A percentile compares a stretch with the other conserved stretches of the same genome.
Conservation (phyloP, 2,329 filamentous ascomycete species). For the Venturia effusa region DNA sequence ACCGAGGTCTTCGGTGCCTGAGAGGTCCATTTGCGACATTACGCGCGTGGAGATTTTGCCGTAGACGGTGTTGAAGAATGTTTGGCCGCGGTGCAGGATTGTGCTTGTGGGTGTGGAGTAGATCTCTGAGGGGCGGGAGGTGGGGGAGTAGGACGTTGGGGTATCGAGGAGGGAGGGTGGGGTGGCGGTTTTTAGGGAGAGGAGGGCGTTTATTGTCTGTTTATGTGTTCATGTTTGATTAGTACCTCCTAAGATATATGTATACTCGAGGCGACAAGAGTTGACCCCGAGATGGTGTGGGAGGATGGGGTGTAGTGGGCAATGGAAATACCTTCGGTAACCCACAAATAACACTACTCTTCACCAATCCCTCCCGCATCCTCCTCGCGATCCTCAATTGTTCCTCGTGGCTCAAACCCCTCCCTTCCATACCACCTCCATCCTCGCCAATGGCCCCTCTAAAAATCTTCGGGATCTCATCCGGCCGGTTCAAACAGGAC, state of each 20-base stretch:
- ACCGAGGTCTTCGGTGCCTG: constrained; percentile 40
- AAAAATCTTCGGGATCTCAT: constrained; percentile 37
- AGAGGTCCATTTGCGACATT: constrained; percentile 38
- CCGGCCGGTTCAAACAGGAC: constrained; percentile 37
- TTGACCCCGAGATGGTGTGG: no score
- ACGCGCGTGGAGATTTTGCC: constrained; percentile 39
- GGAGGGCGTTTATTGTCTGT: constrained; percentile 26
- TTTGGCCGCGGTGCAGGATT: constrained; percentile 34
- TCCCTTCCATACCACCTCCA: background rate
- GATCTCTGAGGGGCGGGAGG: constrained; percentile 29
- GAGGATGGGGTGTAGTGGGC: background rate
- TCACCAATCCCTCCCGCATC: constrained; percentile 40
- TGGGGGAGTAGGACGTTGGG: constrained; percentile 27
- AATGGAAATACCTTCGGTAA: constrained; percentile 35
- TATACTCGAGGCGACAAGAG: no score
- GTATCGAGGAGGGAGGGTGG: constrained; percentile 32
- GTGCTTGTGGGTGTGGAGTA: constrained; percentile 24
- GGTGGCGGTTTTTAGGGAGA: constrained; percentile 34
- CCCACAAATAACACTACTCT: constrained; percentile 37
- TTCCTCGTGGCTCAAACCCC: constrained; percentile 19
- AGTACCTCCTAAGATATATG: background rate
- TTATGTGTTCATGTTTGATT: background rate
- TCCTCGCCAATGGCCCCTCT: constrained; percentile 29
- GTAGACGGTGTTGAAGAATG: constrained; percentile 40
- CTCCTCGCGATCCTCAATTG: constrained; percentile 34